Conservation (phyloP, 768 basidiomycete species). For the Phaffia australis region DNA sequence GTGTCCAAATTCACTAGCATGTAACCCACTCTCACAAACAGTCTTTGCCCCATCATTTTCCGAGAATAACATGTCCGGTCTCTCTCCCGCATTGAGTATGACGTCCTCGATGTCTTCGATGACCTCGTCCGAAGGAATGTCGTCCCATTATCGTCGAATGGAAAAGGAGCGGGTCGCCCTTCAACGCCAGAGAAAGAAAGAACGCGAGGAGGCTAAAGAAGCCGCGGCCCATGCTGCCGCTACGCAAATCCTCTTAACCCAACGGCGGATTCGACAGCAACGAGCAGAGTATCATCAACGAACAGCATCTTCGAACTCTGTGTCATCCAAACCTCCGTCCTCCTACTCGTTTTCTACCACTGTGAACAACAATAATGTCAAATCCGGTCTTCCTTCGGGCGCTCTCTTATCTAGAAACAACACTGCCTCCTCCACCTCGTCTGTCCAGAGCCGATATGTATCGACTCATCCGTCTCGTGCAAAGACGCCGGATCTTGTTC, state of each 20-base stretch:
- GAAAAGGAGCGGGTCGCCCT: slow-evolving; percentile 7
- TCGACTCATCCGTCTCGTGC: slow-evolving; percentile 18
- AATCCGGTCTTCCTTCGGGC: background rate
- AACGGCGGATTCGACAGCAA: no score
- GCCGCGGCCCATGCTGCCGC: no score
- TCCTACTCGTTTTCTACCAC: no score
- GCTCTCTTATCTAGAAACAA: slow-evolving; percentile 18
- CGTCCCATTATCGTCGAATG: slow-evolving; percentile 23
- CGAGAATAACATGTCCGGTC: background rate
- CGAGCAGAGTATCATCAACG: no score
- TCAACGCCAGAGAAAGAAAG: no score
- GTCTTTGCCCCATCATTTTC: background rate
- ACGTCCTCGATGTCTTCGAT: slow-evolving; percentile 8
- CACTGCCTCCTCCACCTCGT: slow-evolving; percentile 13
- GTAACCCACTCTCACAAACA: background rate
- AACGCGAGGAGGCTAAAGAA: no score
- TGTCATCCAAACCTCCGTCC: no score
- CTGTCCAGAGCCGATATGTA: background rate
- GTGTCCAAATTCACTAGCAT: slow-evolving; percentile 8
- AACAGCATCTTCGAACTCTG: no score
- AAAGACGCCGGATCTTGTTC: slow-evolving; percentile 12
- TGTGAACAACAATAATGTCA: no score
- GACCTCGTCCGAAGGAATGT: slow-evolving; percentile 10
- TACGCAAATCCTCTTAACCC: no score
- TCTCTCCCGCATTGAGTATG: background rate